Conservation (phyloP, 2,329 filamentous ascomycete species). For the Teratosphaeria viscida region DNA sequence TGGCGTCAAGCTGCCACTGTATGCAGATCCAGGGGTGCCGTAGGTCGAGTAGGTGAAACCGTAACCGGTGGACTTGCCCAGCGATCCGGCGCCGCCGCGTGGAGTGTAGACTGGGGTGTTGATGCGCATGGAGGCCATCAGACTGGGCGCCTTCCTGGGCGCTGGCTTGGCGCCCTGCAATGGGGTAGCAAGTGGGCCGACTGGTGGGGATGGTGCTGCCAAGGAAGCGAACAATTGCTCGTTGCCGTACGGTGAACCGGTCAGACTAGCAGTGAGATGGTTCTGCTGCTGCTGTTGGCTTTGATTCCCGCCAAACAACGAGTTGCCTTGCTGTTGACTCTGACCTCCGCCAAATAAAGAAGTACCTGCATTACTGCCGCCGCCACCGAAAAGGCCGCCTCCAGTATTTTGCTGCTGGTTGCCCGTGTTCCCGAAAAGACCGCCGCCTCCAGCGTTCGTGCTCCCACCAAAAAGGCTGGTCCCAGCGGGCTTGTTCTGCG, state of each 20-base stretch:
- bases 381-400: conserved; percentile 23
- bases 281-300: conserved; percentile 45
- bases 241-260: conserved; percentile 81
- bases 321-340: conserved; percentile 33
- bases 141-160: conserved; percentile 19
- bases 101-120: conserved; percentile 71
- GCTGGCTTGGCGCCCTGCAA: conserved; percentile 52
- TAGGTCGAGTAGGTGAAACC: conserved; percentile 87
- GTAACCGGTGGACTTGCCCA: conserved; percentile 47
- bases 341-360: conserved; percentile 32
- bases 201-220: conserved; percentile 54
- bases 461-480: conserved; percentile 32
- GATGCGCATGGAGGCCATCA: conserved; percentile 22
- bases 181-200: conserved; percentile 85
- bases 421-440: conserved; percentile 29
- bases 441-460: conserved; percentile 24
- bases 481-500: conserved; percentile 15
- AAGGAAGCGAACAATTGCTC: conserved; percentile 75
- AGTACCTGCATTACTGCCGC: conserved; percentile 25
- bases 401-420: conserved; percentile 29
- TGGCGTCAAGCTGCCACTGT: conserved; percentile 52
- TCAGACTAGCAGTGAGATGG: conserved; percentile 49
- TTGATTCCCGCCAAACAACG: conserved; percentile 45
- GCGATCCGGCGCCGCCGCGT: conserved; percentile 32
- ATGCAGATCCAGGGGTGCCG: conserved; percentile 55